Evolutionary conservation across 2,329 filamentous ascomycete genomes (phyloP), one percentile per base, ranked within the genome.

Genomic region (Cladosporium sp.): DNA sequence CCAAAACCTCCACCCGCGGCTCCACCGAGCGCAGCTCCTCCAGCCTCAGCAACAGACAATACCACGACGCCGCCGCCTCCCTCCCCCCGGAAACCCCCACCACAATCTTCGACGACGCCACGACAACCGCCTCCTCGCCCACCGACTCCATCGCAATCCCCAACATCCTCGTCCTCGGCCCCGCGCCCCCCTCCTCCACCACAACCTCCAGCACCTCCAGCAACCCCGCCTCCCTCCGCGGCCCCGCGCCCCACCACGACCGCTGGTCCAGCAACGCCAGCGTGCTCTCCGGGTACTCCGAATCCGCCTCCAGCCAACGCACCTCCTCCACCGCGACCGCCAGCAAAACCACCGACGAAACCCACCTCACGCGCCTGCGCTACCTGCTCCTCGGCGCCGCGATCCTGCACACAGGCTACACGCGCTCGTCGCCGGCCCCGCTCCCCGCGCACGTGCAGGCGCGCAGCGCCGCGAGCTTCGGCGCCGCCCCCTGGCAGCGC

Each of bases 21-120:
- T 64, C 64, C 9, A 60, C 60, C 13, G 59, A 56, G 3, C 58
- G 62, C 14, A 66, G 65, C 73, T 81, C 54, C 74, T 74, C 65
- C 35, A 83, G 61, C 74, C 73, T 66, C 45, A 68, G 65, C 67
- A 75, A 60, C 63, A 63, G 71, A 49, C 72, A 72, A 10, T 74
- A 74, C 49, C 72, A 75, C 59, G 72, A 72, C 32, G 73, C 72
- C 11, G 51, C 49, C 4, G 61, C 58, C 1, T 56, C 62, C 3
- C 55, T 74, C 51, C 79, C 84, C 4, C 91, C 91, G 1, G 92
- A 97, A 71, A 97, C 91, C 0, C 91, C 91, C 0, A 92, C 92
- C 0, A 97, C 91, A 4, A 90, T 96, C 60, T 96, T 96, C 62
- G 92, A 96, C 68, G 91, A 97, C 65, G 89, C 86, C 0, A 85